Percentiles rank a stretch among this genome's conserved stretches.
These are phyloP conservation scores for Xylaria nigripes DNA, from an alignment of 495 filamentous ascomycete genomes.

Conservation along the genomic window DNA sequence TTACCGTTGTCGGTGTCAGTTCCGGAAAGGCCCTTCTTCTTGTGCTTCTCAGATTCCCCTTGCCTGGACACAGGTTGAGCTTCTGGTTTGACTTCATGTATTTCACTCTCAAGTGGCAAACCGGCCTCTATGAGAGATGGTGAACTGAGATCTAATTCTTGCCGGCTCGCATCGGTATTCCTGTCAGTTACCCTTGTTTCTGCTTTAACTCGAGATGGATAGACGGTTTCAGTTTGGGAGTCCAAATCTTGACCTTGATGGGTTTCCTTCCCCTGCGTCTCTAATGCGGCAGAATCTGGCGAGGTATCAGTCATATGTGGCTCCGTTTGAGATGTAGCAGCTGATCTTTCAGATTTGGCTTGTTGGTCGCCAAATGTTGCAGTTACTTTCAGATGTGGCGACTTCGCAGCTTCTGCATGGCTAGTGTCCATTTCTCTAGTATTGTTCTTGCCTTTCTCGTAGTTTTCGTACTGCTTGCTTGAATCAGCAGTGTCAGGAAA, in stretches of 20 bases:
- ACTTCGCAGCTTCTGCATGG: not conserved
- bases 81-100: slow-evolving; percentile 10
- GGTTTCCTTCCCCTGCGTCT: slow-evolving; percentile 8
- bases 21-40: slow-evolving; percentile 14
- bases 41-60: slow-evolving; percentile 9
- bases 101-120: slow-evolving; percentile 1
- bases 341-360: not conserved
- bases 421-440: slow-evolving; percentile 1
- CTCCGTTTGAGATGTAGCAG: not conserved
- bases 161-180: not conserved
- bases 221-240: not conserved
- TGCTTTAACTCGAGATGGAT: not conserved
- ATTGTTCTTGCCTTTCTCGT: slow-evolving; percentile 12
- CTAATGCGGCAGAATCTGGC: not conserved
- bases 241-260: not conserved
- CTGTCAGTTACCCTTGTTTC: not conserved
- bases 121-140: slow-evolving; percentile 1
- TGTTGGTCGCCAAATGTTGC: not conserved
- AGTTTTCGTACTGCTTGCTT: slow-evolving; percentile 13
- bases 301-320: not conserved
- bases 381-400: not conserved
- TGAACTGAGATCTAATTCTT: not conserved
- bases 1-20: slow-evolving; percentile 4
- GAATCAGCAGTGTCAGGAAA: slow-evolving; percentile 5
- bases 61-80: not conserved